phyloP scores from a whole-genome alignment of 2,329 filamentous ascomycete species.

The Apiospora arundinis region DNA sequence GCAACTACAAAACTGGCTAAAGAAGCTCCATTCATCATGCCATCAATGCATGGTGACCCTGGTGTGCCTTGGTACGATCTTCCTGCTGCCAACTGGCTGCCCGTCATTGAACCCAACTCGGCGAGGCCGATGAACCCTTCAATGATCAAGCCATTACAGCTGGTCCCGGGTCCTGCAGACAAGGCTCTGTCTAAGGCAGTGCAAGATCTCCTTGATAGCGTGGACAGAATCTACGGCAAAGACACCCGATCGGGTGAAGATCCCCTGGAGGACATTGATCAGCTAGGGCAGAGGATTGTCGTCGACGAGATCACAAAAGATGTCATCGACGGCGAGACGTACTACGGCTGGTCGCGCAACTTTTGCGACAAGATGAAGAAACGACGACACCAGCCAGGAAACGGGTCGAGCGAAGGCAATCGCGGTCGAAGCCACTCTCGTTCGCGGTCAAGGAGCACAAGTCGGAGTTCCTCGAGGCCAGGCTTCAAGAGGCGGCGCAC shows the following conservation, averaged over 20 bases:
- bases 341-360: conserved; percentile 84
- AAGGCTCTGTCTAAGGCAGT: conserved; percentile 70
- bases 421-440: conserved; percentile 41
- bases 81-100: conserved; percentile 81
- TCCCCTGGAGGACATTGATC: conserved; percentile 69
- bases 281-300: conserved; percentile 73
- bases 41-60: conserved; percentile 77
- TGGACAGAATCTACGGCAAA: conserved; percentile 70
- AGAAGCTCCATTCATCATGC: conserved; percentile 72
- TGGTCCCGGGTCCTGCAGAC: conserved; percentile 72
- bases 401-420: conserved; percentile 29
- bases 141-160: conserved; percentile 73
- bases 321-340: conserved; percentile 71
- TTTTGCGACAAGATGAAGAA: conserved; percentile 85
- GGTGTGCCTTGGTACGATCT: conserved; percentile 80
- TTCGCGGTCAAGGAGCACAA: conserved; percentile 43
- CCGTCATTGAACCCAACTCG: conserved; percentile 78
- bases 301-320: conserved; percentile 72
- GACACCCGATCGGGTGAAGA: conserved; percentile 53
- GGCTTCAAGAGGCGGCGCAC: conserved; percentile 49
- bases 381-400: conserved; percentile 45
- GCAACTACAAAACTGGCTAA: conserved; percentile 51
- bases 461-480: conserved; percentile 44
- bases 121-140: conserved; percentile 74
- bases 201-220: conserved; percentile 72